Evolutionary conservation across 78 protist species (phyloP), one percentile per base, ranked within the genome.

Genomic region (Dictyostelium purpureum): DNA sequence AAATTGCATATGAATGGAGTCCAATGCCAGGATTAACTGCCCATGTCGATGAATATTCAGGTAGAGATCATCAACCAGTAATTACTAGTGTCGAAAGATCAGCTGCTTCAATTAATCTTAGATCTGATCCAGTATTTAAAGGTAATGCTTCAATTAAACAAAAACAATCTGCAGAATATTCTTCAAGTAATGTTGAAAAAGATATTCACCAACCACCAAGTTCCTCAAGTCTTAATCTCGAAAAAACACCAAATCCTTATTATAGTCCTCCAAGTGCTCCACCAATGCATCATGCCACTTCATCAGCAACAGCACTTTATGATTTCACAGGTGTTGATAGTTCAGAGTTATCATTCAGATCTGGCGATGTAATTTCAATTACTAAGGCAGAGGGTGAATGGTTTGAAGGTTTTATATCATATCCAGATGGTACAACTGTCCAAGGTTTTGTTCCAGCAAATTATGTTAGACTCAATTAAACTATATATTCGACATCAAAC

Each of bases 331-430:
- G 89, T 47, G 37, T 67, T 16, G 96, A 94, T 78, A 56, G 67
- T 21, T 77, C 90, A 2, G 96, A 94, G 40, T 42, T 94, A 14
- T 75, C 94, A 63, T 79, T 94, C 19, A 94, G 89, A 24, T 80
- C 93, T 24, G 96, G 96, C 49, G 96, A 94, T 43, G 31, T 24
- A 12, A 79, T 90, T 35, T 56, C 75, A 6, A 73, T 90, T 57
- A 49, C 26, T 54, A 77, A 70, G 37, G 26, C 56, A 2, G 95
- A 80, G 26, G 87, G 91, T 80, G 95, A 79, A 61, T 90, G 95
- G 95, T 80, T 79, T 89, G 91, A 80, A 59, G 94, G 94, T 65
- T n/a, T n/a, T n/a, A n/a, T n/a, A n/a, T n/a, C n/a, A n/a, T n/a
- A n/a, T n/a, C 24, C 54, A 7, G 89, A 79, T 33, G 7, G 67